Evolutionary conservation across 768 basidiomycete species (phyloP), one percentile per base, ranked within the genome.

Genomic region (Naematelia encephala): DNA sequence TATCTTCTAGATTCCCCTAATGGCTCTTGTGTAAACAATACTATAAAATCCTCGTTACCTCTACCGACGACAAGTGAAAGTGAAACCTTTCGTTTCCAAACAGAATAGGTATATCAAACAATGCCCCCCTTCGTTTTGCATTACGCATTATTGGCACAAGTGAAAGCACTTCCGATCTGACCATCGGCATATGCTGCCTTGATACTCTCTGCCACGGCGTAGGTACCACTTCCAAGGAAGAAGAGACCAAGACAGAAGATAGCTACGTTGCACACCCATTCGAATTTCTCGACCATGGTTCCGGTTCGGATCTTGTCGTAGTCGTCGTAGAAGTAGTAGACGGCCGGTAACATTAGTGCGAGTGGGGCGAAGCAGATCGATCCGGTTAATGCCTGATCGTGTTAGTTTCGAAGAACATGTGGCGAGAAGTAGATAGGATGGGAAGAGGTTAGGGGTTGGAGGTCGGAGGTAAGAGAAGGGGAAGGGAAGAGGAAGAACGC

Each of bases 281-380:
- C 58, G 19, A 45, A 28, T 21, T 59, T 59, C 29, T 53, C 42
- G 2, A 46, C 5, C 13, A 49, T n/a, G 13, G 43, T 54, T 5
- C 58, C 58, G 12, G 51, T 46, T 30, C 47, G 52, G 58, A 54
- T 53, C 19, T 28, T 50, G 21, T 23, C 34, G 39, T 44, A 42
- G 51, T 53, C 19, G 45, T 59, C 58, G 51, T 59, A 59, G 44
- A 61, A 57, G 60, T 56, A 56, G 55, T 56, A 43, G 14, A 52
- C 48, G n/a, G 50, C 50, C 16, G 54, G 54, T 25, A 61, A 44
- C 49, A 61, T 52, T 42, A 59, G 52, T 23, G 58, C 60, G 12
- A 58, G 27, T 3, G 61, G 61, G 22, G 57, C 58, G 46, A 58
- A 58, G 52, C 56, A 62, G 57, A 62, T 54, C 28, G 61, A 58